phyloP scores from a whole-genome alignment of 805 yeast genomes.

The Ogataea nonfermentans region DNA sequence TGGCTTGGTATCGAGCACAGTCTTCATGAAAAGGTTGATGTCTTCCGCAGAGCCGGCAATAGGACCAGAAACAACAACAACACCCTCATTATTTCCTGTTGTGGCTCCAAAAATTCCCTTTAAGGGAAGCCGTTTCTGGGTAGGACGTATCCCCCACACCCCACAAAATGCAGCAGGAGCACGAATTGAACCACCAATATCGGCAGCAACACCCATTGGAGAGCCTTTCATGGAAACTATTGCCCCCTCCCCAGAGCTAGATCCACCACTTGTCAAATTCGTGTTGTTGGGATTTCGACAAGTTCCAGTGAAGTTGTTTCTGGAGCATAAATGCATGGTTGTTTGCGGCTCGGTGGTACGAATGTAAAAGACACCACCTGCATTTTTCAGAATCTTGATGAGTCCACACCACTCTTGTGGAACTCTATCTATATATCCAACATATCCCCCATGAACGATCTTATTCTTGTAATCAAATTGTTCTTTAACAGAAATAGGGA shows the following conservation, averaged over 20 bases:
- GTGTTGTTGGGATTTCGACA: constrained; percentile 4
- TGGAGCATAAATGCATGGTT: constrained; percentile 2
- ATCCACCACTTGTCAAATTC: constrained; percentile 2
- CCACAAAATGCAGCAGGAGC: constrained; percentile 53
- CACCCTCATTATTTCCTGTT: constrained; percentile 46
- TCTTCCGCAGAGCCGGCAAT: constrained; percentile 49
- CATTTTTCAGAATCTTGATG: too few species aligned
- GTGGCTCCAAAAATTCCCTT: constrained; percentile 36
- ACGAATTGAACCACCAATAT: constrained; percentile 6
- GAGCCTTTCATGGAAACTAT: constrained; percentile 3
- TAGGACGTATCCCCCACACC: constrained; percentile 46
- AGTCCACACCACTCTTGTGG: too few species aligned
- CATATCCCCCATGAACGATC: too few species aligned
- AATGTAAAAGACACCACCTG: constrained; percentile 4
- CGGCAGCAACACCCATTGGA: constrained; percentile 4
- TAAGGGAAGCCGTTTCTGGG: constrained; percentile 46
- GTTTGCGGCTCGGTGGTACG: constrained; percentile 5
- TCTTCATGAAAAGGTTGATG: constrained; percentile 46
- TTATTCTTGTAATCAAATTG: too few species aligned
- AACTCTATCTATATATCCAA: too few species aligned
- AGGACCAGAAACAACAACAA: constrained; percentile 44
- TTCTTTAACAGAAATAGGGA: too few species aligned
- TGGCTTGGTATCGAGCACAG: constrained; percentile 47
- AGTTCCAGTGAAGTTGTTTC: constrained; percentile 2
- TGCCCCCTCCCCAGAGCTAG: constrained; percentile 7